phyloP scores from a whole-genome alignment of 2,329 filamentous ascomycete species.

The Diaporthe vexans region DNA sequence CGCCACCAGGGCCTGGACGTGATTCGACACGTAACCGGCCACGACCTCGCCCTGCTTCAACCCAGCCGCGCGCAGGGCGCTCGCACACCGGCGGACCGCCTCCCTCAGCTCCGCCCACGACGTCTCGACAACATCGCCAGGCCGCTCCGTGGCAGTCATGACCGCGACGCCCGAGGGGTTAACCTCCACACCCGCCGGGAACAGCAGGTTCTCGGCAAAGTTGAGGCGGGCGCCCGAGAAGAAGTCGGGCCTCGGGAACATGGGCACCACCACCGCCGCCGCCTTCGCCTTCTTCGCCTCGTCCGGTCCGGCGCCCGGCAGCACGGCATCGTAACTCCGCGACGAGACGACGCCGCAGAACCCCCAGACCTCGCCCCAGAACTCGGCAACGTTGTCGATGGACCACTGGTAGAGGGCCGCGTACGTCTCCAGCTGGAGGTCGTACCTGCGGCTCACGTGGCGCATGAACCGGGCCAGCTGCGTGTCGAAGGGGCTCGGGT shows the following conservation, averaged over 20 bases:
- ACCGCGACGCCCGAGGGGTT: slow-evolving; percentile 76
- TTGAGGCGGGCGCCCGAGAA: slow-evolving; percentile 86
- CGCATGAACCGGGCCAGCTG: slow-evolving; percentile 81
- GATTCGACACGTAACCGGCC: slow-evolving; percentile 89
- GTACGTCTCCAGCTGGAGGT: slow-evolving; percentile 75
- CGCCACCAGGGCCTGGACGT: slow-evolving; percentile 86
- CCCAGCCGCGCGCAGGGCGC: slow-evolving; percentile 76
- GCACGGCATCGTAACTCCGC: slow-evolving; percentile 71
- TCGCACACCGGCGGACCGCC: slow-evolving; percentile 79
- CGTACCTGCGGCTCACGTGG: slow-evolving; percentile 76
- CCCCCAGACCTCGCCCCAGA: slow-evolving; percentile 90
- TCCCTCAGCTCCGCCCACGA: slow-evolving; percentile 88
- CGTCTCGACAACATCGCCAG: slow-evolving; percentile 66
- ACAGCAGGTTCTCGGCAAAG: slow-evolving; percentile 95
- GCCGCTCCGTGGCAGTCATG: slow-evolving; percentile 83
- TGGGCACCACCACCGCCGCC: slow-evolving; percentile 70
- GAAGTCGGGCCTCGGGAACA: slow-evolving; percentile 91
- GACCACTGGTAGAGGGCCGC: slow-evolving; percentile 89
- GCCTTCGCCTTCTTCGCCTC: too few species aligned
- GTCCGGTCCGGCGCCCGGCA: slow-evolving; percentile 71
- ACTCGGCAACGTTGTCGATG: slow-evolving; percentile 78
- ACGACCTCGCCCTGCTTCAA: slow-evolving; percentile 70
- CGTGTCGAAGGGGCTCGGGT: slow-evolving; percentile 75
- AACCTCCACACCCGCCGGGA: slow-evolving; percentile 71
- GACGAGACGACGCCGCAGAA: slow-evolving; percentile 83